Conservation (phyloP, 768 basidiomycete genomes). For the Leccinum imitatum region DNA sequence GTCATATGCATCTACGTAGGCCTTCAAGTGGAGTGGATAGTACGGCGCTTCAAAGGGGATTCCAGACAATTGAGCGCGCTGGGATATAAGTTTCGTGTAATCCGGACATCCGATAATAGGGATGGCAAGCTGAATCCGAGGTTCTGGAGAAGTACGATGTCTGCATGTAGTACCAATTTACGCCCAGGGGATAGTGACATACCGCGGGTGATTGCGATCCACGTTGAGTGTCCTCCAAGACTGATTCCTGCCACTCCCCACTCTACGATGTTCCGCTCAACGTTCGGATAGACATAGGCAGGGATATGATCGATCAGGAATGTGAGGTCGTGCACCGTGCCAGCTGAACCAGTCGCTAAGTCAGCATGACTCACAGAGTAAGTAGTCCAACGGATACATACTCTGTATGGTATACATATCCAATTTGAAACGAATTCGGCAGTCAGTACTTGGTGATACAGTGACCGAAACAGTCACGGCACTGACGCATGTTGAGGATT, state of each 20-base stretch:
- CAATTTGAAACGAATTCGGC: slow-evolving; percentile 12
- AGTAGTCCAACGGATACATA: slow-evolving; percentile 7
- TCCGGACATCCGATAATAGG: slow-evolving; percentile 73
- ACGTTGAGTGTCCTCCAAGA: slow-evolving; percentile 83
- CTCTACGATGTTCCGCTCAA: slow-evolving; percentile 55
- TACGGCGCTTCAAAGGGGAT: slow-evolving; percentile 50
- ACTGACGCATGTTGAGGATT: slow-evolving; percentile 33
- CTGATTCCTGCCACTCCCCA: slow-evolving; percentile 79
- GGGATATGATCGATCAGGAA: slow-evolving; percentile 81
- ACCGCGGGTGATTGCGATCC: slow-evolving; percentile 62
- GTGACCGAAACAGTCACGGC: background rate
- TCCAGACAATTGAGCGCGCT: slow-evolving; percentile 49
- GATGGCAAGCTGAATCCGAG: slow-evolving; percentile 44
- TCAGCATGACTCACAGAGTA: slow-evolving; percentile 3
- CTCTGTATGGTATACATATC: slow-evolving; percentile 36
- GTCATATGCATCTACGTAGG: slow-evolving; percentile 46
- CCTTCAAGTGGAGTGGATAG: slow-evolving; percentile 54
- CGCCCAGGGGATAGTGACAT: slow-evolving; percentile 2
- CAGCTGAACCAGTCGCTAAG: slow-evolving; percentile 31
- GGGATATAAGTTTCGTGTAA: slow-evolving; percentile 53
- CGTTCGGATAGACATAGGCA: slow-evolving; percentile 67
- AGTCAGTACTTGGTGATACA: slow-evolving; percentile 3
- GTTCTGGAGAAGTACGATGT: slow-evolving; percentile 33
- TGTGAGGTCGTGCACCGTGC: slow-evolving; percentile 74
- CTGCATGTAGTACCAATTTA: background rate